Base-by-base conservation (phyloP, 257 asterid species). In the Knoxia roxburghii region DNA sequence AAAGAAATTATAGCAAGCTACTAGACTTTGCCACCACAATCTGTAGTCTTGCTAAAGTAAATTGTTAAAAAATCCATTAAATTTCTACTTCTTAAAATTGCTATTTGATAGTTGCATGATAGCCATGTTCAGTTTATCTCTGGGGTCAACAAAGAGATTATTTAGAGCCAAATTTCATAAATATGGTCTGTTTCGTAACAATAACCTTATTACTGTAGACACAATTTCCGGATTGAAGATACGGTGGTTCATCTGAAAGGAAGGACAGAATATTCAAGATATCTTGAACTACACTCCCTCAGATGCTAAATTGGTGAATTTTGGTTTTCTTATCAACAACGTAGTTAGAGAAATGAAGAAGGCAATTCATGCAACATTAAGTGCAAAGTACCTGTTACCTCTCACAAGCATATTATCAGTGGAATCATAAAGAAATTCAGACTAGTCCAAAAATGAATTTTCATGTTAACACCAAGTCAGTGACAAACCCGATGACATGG, bases 401-500 rank as follows among this genome's bases (percentile, higher is more conserved):
- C 58, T 29, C n/a, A 17, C 67, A 65, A 64, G 69, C 29, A 64
- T 21, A 24, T 45, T 26, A 6, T 46, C 2, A 2, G 45, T 51
- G 14, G 7, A 64, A 15, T 49, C 56, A 48, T 14, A 10, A 64
- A 46, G 15, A 20, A 26, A 15, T 17, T 12, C 10, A 61, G 32
- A 29, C 18, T 6, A 68, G 9, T n/a, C 27, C 27, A n/a, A n/a
- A 18, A 56, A 18, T 46, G 20, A 12, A 40, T 37, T 11, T 17
- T 52, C n/a, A 9, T n/a, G 32, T 39, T 62, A 10, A 43, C 53
- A 45, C 51, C 32, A 75, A 65, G 61, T 73, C 76, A 52, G 62
- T 20, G 35, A 83, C 76, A 67, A 77, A 94, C 99, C 99, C 84
- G 99, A 85, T 73, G 97, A 90, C 85, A 94, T 35, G 55, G 99